Evolutionary conservation across 2,329 filamentous ascomycete species (phyloP).

Genomic region (Colletotrichum noveboracense): DNA sequence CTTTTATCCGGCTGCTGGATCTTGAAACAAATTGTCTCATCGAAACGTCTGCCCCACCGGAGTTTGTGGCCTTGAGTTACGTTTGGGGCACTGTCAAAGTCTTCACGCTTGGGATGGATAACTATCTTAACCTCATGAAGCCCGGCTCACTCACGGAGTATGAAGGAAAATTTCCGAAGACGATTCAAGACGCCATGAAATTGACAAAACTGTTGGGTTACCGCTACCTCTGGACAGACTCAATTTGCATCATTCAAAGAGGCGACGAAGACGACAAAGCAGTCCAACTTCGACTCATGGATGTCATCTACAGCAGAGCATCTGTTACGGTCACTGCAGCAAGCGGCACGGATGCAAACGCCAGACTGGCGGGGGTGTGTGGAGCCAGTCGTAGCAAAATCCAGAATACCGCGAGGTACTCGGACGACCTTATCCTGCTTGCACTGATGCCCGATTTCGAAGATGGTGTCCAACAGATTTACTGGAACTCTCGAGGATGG

Average conservation of each 20-base stretch:
- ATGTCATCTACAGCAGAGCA: not conserved
- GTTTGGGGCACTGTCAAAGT: not conserved
- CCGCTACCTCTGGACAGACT: not conserved
- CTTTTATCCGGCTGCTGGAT: not conserved
- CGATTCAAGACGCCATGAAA: not conserved
- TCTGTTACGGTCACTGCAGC: not conserved
- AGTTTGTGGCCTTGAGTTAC: not conserved
- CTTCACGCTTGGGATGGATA: not conserved
- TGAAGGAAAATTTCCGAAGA: not conserved
- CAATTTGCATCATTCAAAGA: not conserved
- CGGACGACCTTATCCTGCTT: not conserved
- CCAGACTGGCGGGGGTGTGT: not conserved
- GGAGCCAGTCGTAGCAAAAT: not conserved
- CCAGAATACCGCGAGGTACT: not conserved
- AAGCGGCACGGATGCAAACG: not conserved
- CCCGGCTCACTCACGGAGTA: not conserved
- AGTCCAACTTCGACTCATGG: not conserved
- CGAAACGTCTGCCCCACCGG: not conserved
- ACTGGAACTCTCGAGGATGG: not conserved
- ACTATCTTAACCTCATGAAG: not conserved
- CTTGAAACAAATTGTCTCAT: not conserved
- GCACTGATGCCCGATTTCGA: not conserved
- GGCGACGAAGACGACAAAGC: not conserved
- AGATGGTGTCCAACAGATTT: not conserved
- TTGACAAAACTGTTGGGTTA: not conserved